Evolutionary conservation across 805 yeast species (phyloP).

Genomic region (Ogataea saltuana): DNA sequence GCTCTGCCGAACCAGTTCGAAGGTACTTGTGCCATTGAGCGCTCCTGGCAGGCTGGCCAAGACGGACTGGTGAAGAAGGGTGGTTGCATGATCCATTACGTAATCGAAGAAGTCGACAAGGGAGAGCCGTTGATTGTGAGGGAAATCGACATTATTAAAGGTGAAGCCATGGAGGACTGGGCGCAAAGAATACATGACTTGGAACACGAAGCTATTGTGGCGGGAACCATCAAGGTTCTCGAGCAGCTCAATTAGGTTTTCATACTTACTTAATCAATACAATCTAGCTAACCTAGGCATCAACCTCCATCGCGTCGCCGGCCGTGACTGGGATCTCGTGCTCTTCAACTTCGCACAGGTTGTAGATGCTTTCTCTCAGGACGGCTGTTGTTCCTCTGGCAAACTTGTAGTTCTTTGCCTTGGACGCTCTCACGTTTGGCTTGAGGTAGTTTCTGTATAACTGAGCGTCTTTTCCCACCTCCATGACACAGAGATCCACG

Average conservation of each 20-base stretch:
- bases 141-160: slow-evolving; percentile 68
- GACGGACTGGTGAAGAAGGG: slow-evolving; percentile 72
- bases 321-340: slow-evolving; percentile 36
- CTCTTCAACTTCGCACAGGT: slow-evolving; percentile 59
- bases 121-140: slow-evolving; percentile 88
- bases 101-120: slow-evolving; percentile 92
- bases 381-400: slow-evolving; percentile 93
- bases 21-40: slow-evolving; percentile 94
- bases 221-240: slow-evolving; percentile 74
- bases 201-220: slow-evolving; percentile 92
- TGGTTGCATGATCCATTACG: slow-evolving; percentile 96
- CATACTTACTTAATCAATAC: too few species aligned
- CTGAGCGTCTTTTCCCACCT: slow-evolving; percentile 83
- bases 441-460: slow-evolving; percentile 83
- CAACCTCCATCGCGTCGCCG: slow-evolving; percentile 54
- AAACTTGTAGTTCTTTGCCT: slow-evolving; percentile 82
- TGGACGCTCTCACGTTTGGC: slow-evolving; percentile 84
- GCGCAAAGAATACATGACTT: slow-evolving; percentile 77
- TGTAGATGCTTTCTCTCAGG: slow-evolving; percentile 64
- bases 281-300: too few species aligned
- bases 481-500: slow-evolving; percentile 97
- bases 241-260: slow-evolving; percentile 32
- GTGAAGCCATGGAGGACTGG: slow-evolving; percentile 77
- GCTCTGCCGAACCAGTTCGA: slow-evolving; percentile 97
- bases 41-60: slow-evolving; percentile 96